Conservation (phyloP, 495 filamentous ascomycete species). For the Lasiosphaeris hirsuta region DNA sequence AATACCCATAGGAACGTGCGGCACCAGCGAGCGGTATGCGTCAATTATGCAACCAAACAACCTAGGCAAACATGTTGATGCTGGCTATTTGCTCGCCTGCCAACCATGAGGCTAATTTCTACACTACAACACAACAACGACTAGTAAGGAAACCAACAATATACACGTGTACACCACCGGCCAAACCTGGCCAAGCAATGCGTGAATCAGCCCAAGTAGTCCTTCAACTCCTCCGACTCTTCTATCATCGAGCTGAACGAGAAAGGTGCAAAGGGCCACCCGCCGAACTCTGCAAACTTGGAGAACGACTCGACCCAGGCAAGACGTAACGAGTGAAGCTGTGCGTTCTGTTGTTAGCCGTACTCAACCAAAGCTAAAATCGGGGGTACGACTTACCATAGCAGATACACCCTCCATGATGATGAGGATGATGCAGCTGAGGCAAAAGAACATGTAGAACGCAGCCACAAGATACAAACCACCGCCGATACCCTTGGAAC, state of each 20-base stretch:
- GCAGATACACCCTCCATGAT: constrained; percentile 52
- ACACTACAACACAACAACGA: neutral
- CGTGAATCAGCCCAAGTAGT: constrained; percentile 37
- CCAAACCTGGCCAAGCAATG: neutral
- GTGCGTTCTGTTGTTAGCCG: neutral
- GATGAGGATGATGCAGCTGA: constrained; percentile 73
- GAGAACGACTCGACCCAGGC: constrained; percentile 99
- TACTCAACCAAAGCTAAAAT: neutral
- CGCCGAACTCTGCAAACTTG: constrained; percentile 97
- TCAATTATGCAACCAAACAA: neutral
- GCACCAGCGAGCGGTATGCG: too few relatives aligned
- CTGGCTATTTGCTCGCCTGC: neutral
- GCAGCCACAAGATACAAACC: constrained; percentile 73
- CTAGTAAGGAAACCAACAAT: neutral
- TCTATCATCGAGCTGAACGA: constrained; percentile 85
- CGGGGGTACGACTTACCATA: constrained; percentile 33
- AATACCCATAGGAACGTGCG: too few relatives aligned
- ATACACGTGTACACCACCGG: neutral
- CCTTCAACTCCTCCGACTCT: constrained; percentile 62
- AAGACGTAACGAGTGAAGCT: constrained; percentile 85
- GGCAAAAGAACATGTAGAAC: constrained; percentile 84
- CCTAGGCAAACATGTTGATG: neutral
- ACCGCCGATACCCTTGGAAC: constrained; percentile 59
- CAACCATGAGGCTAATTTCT: neutral
- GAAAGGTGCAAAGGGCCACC: constrained; percentile 87